phyloP scores from a whole-genome alignment of 345 rosid species.

The Gossypium turneri region DNA sequence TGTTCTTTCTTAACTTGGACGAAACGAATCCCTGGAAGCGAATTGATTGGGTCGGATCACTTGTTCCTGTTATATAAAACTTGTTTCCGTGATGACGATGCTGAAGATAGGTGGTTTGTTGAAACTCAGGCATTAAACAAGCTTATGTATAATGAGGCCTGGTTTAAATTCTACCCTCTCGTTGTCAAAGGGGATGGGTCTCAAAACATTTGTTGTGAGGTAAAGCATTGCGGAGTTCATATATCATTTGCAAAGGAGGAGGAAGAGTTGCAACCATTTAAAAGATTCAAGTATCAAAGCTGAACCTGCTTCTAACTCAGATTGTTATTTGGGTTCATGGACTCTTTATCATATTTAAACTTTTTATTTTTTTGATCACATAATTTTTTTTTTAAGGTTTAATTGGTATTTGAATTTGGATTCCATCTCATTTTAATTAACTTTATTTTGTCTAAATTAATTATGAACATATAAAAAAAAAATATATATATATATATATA shows the following conservation, averaged over 20 bases:
- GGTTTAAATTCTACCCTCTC: background rate
- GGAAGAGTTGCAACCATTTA: background rate
- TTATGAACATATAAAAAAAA: too few species aligned
- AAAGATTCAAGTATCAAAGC: background rate
- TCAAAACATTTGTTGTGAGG: background rate
- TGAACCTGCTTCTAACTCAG: too few species aligned
- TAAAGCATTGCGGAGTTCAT: background rate
- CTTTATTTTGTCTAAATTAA: too few species aligned
- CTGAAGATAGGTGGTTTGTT: background rate
- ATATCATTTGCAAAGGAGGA: background rate
- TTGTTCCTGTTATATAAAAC: background rate
- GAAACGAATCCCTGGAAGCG: background rate
- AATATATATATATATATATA: too few species aligned
- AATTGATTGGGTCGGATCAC: background rate
- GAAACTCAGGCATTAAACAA: background rate
- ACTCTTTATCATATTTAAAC: too few species aligned
- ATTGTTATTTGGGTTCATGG: too few species aligned
- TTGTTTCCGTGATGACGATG: background rate
- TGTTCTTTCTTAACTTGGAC: background rate
- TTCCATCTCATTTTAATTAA: too few species aligned
- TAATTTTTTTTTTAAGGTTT: too few species aligned
- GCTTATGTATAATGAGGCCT: background rate
- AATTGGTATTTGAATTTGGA: too few species aligned
- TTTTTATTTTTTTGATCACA: too few species aligned
- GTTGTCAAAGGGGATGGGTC: rapidly evolving